These are phyloP conservation scores for Tulasnella sp. DNA, from an alignment of 768 basidiomycete genomes.

Conservation along the genomic window DNA sequence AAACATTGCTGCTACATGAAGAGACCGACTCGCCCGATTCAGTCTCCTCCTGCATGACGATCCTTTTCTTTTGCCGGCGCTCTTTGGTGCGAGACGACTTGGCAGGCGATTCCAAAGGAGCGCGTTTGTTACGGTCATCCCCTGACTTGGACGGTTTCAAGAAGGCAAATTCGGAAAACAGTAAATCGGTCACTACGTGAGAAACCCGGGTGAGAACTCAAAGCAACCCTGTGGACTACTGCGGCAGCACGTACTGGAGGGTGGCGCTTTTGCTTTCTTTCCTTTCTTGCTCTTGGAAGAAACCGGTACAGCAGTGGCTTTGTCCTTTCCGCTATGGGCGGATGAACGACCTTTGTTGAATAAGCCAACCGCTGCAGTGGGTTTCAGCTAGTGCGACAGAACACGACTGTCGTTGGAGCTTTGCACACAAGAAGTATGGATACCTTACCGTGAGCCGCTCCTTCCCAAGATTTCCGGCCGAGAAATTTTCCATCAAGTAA, in stretches of 20 bases:
- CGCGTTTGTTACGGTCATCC: constrained; percentile 33
- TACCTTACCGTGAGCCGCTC: constrained; percentile 57
- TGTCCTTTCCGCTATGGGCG: constrained; percentile 33
- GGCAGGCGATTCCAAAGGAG: constrained; percentile 13
- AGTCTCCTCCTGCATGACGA: background rate
- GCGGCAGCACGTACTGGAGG: background rate
- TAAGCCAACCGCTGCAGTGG: constrained; percentile 49
- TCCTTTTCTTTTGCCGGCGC: constrained; percentile 10
- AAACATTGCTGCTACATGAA: background rate
- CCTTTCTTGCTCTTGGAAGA: background rate
- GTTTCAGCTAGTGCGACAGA: constrained; percentile 43
- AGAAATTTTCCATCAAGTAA: constrained; percentile 66
- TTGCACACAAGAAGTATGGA: background rate
- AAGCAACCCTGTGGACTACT: too few species aligned
- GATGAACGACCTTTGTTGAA: constrained; percentile 68
- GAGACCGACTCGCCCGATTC: background rate
- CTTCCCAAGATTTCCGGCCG: constrained; percentile 58
- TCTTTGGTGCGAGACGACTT: background rate
- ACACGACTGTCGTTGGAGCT: constrained; percentile 18
- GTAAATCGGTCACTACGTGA: constrained; percentile 2
- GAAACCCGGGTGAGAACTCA: background rate
- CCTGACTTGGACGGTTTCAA: constrained; percentile 32
- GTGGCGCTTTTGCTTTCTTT: background rate
- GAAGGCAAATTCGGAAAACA: constrained; percentile 1
- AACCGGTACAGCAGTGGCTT: background rate